phyloP scores from a whole-genome alignment of 2,329 filamentous ascomycete species.

The Thelonectria olida region DNA sequence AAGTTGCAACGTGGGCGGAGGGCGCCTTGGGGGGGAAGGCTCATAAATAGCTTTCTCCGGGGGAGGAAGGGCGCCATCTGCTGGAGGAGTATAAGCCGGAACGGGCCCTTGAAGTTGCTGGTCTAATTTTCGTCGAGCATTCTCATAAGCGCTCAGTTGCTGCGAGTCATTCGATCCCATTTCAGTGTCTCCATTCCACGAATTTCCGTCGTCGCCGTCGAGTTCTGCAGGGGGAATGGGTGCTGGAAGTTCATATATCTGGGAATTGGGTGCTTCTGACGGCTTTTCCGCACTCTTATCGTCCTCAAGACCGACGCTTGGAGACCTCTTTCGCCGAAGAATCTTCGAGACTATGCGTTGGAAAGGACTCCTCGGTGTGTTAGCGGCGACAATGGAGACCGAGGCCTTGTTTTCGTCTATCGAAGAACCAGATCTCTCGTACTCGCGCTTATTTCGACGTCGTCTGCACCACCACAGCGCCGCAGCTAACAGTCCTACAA shows the following conservation, averaged over 20 bases:
- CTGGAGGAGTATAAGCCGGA: slow-evolving; percentile 58
- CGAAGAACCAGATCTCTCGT: slow-evolving; percentile 29
- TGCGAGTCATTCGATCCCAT: slow-evolving; percentile 52
- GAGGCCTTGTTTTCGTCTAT: slow-evolving; percentile 49
- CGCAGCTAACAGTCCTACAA: slow-evolving; percentile 40
- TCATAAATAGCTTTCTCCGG: slow-evolving; percentile 44
- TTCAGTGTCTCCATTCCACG: slow-evolving; percentile 51
- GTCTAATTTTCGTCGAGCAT: slow-evolving; percentile 60
- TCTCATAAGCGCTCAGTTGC: slow-evolving; percentile 59
- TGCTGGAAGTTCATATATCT: slow-evolving; percentile 62
- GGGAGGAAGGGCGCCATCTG: slow-evolving; percentile 35
- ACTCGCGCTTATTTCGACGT: slow-evolving; percentile 43
- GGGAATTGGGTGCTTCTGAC: slow-evolving; percentile 51
- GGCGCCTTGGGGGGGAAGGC: slow-evolving; percentile 28
- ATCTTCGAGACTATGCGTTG: slow-evolving; percentile 53
- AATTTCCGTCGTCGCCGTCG: slow-evolving; percentile 53
- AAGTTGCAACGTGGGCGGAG: slow-evolving; percentile 24
- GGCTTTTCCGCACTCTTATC: slow-evolving; percentile 39
- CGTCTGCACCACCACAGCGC: slow-evolving; percentile 47
- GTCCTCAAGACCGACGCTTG: slow-evolving; percentile 31
- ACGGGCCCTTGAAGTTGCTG: slow-evolving; percentile 60
- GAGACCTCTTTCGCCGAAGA: slow-evolving; percentile 46
- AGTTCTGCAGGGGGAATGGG: slow-evolving; percentile 59
- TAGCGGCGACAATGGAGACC: slow-evolving; percentile 43
- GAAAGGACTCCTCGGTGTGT: slow-evolving; percentile 37